Evolutionary conservation across 75 land plant genomes (phyloP).

Genomic region (Pinus albicaulis): DNA sequence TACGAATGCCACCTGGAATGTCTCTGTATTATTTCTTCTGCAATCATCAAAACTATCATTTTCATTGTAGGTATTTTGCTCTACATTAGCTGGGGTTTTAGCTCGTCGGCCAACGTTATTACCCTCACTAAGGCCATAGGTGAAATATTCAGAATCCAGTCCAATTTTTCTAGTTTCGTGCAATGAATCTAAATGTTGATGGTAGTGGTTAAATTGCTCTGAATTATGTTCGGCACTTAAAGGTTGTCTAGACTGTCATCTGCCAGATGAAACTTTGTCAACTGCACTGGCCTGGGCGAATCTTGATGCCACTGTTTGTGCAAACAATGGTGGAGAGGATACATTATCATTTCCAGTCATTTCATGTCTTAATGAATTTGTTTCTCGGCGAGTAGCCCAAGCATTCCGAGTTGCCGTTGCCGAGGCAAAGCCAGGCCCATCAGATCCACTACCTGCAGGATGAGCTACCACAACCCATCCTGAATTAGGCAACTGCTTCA

Average conservation of each 20-base stretch:
- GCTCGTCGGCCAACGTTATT: neutral
- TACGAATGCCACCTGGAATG: neutral
- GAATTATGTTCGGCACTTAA: constrained; percentile 11
- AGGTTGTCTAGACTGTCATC: constrained; percentile 73
- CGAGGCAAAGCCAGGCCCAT: constrained; percentile 14
- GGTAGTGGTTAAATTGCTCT: neutral
- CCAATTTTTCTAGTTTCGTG: neutral
- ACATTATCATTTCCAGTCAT: constrained; percentile 12
- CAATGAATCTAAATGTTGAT: constrained; percentile 1
- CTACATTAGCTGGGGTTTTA: neutral
- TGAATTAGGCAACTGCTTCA: neutral
- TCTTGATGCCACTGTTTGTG: constrained; percentile 33
- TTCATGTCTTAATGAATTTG: neutral
- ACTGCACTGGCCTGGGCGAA: constrained; percentile 77
- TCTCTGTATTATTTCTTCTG: constrained; percentile 12
- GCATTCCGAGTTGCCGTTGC: constrained; percentile 47
- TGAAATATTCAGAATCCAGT: constrained; percentile 10
- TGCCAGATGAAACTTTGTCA: constrained; percentile 84
- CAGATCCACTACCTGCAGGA: constrained; percentile 7
- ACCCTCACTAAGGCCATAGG: neutral
- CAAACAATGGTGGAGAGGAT: constrained; percentile 25
- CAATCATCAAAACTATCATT: constrained; percentile 6
- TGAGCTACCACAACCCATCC: constrained; percentile 15
- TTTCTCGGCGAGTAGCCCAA: constrained; percentile 78
- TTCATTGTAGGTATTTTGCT: constrained; percentile 14